These are phyloP conservation scores for Bisporella sp. DNA, from an alignment of 2,329 filamentous ascomycete species.

Conservation along the genomic window DNA sequence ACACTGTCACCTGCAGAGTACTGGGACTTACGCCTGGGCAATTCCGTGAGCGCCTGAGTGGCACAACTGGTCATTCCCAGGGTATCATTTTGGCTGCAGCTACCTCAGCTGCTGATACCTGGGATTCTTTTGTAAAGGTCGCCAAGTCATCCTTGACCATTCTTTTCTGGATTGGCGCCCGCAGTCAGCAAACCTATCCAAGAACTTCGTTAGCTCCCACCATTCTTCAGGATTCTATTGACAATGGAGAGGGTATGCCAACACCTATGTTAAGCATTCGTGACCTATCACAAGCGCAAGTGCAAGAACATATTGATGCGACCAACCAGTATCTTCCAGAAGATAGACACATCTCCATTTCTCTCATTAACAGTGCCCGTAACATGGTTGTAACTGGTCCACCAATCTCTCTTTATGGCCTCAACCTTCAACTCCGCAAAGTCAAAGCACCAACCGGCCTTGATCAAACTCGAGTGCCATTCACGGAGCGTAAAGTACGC, in stretches of 20 bases:
- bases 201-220: constrained; percentile 87
- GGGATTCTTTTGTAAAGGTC: constrained; percentile 83
- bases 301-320: constrained; percentile 93
- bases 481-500: constrained; percentile 91
- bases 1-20: constrained; percentile 87
- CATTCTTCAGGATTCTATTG: constrained; percentile 85
- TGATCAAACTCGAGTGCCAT: constrained; percentile 89
- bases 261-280: constrained; percentile 98
- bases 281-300: constrained; percentile 77
- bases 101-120: constrained; percentile 83
- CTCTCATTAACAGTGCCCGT: constrained; percentile 90
- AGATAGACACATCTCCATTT: constrained; percentile 91
- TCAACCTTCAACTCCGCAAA: constrained; percentile 91
- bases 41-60: constrained; percentile 74
- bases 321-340: constrained; percentile 94
- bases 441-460: constrained; percentile 96
- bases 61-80: constrained; percentile 93
- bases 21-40: constrained; percentile 85
- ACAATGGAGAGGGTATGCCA: constrained; percentile 89
- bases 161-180: constrained; percentile 96
- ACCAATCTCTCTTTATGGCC: constrained; percentile 90
- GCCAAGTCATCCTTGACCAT: constrained; percentile 78
- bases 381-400: constrained; percentile 97
- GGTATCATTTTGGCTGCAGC: constrained; percentile 90
- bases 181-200: constrained; percentile 95